Base-by-base conservation (phyloP, 306 rosid genomes). In the Vigna nakashimae region DNA sequence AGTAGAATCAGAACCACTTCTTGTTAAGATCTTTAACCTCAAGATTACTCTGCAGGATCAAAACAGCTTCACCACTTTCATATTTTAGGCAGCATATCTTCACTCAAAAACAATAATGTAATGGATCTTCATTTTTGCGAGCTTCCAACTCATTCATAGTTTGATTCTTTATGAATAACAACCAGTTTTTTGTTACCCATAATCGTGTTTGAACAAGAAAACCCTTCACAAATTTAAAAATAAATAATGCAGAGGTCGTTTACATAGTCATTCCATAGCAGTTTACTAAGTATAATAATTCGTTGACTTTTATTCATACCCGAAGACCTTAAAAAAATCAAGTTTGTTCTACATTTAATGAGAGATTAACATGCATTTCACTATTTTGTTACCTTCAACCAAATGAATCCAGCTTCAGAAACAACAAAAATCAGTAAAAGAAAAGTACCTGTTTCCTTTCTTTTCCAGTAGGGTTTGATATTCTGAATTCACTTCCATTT, bases 381-480 rank as follows among this genome's bases (percentile, higher is more conserved):
- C 46, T 42, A 9, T 28, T 59, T 22, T 11, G 14, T 57, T 57
- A 73, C 14, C 51, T 11, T 72, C 73, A 72, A 58, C 16, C n/a
- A 80, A 75, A 55, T 74, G 1, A 57, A n/a, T 20, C 40, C 49
- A 63, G 26, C 34, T 36, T 4, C 26, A 50, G 43, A 68, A 7
- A 70, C 15, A 65, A 62, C 2, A 36, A 42, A 42, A 42, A 71
- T 5, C 22, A 66, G 10, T 15, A 50, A 9, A 73, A 43, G 26
- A 24, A 34, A 79, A 77, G 7, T 57, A 90, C 96, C 92, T 86
- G 84, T 62, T 76, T 65, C 26, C 17, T 64, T 9, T 55, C 79
- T 55, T 55, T 51, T 71, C 34, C 66, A 69, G 15, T 58, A 8
- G 83, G 38, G 40, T 43, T 79, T 53, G 80, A 75, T 51, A 65